Conservation (phyloP, 2,329 filamentous ascomycete species). For the Fusarium sambucinum region DNA sequence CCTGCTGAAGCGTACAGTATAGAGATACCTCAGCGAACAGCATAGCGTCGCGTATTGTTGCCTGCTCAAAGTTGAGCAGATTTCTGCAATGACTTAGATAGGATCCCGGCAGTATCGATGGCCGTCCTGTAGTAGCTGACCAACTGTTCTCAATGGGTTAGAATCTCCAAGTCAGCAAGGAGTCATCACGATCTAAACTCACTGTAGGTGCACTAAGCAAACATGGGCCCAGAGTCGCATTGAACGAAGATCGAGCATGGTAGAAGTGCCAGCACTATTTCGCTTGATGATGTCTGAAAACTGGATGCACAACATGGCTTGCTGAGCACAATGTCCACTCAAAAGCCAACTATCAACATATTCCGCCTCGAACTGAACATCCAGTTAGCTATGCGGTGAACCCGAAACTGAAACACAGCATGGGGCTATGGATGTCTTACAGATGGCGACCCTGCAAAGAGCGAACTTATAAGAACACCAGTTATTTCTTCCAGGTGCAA, state of each 20-base stretch:
- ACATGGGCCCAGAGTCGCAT: constrained; percentile 39
- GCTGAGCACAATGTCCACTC: constrained; percentile 57
- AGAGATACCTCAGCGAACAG: constrained; percentile 56
- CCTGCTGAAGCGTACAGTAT: constrained; percentile 54
- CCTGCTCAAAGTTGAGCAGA: constrained; percentile 56
- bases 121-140: constrained; percentile 56
- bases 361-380: constrained; percentile 45
- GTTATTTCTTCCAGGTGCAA: constrained; percentile 57
- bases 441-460: constrained; percentile 39
- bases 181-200: not conserved
- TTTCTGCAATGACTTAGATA: constrained; percentile 58
- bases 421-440: constrained; percentile 14
- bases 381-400: not conserved
- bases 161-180: not conserved
- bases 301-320: constrained; percentile 58
- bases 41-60: constrained; percentile 58
- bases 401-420: not conserved
- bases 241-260: constrained; percentile 51
- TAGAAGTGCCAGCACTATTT: constrained; percentile 50
- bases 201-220: constrained; percentile 38
- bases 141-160: constrained; percentile 46
- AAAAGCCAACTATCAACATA: constrained; percentile 59
- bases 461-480: constrained; percentile 56
- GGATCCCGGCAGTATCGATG: constrained; percentile 53
- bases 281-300: constrained; percentile 57